phyloP scores from a whole-genome alignment of 2,329 filamentous ascomycete species.

The Mycogone perniciosa region DNA sequence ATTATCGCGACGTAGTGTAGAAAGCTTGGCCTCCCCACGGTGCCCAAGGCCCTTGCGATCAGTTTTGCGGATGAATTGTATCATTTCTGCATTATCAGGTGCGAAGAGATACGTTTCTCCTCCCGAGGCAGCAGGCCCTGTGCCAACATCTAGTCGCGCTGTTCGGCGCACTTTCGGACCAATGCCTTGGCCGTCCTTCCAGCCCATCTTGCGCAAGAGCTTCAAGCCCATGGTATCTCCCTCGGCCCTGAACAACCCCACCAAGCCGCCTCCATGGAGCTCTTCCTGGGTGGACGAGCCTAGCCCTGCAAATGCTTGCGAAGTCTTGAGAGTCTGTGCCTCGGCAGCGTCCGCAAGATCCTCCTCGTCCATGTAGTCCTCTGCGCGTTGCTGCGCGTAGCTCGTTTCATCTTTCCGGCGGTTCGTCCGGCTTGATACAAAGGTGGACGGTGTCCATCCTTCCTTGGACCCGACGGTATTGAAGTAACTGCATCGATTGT shows the following conservation, averaged over 20 bases:
- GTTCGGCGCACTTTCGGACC: constrained; percentile 76
- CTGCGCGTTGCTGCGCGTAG: constrained; percentile 58
- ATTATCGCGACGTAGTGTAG: constrained; percentile 29
- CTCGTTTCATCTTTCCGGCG: constrained; percentile 58
- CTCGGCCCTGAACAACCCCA: constrained; percentile 63
- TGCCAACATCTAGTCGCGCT: constrained; percentile 55
- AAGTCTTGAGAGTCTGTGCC: constrained; percentile 65
- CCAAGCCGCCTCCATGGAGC: constrained; percentile 46
- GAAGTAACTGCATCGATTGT: constrained; percentile 61
- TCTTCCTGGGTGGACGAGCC: constrained; percentile 58
- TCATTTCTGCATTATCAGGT: constrained; percentile 69
- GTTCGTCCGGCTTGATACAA: constrained; percentile 80
- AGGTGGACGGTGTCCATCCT: constrained; percentile 89
- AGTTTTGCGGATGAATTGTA: constrained; percentile 57
- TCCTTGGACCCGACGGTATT: constrained; percentile 98
- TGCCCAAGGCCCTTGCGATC: constrained; percentile 67
- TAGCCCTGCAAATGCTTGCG: constrained; percentile 66
- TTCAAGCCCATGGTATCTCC: constrained; percentile 85
- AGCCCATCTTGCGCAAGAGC: constrained; percentile 86
- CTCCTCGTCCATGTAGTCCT: constrained; percentile 98
- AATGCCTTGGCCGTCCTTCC: constrained; percentile 89
- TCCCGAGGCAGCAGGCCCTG: constrained; percentile 30
- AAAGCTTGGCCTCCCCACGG: constrained; percentile 50
- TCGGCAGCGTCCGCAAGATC: constrained; percentile 84
- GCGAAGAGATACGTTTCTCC: constrained; percentile 68